A percentile compares a stretch with the other conserved stretches of the same genome.
phyloP scores from a whole-genome alignment of 2,329 filamentous ascomycete species.

The Dactylonectria estremocensis region DNA sequence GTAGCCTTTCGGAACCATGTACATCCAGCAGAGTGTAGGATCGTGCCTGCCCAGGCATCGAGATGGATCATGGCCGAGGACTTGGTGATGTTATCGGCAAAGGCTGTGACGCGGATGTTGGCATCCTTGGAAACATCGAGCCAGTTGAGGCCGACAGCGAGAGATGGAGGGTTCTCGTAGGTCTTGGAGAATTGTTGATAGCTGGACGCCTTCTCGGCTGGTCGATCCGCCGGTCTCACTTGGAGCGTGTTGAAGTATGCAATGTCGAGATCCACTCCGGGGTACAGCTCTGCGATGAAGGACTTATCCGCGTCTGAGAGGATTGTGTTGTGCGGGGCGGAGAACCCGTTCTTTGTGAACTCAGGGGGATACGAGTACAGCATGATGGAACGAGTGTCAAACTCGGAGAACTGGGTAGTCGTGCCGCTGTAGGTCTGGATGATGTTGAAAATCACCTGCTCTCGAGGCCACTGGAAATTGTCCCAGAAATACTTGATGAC shows the following conservation, averaged over 20 bases:
- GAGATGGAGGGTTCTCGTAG: slow-evolving; percentile 1
- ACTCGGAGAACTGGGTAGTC: no score
- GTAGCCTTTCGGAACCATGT: slow-evolving; percentile 25
- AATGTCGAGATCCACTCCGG: slow-evolving; percentile 20
- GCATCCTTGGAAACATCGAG: slow-evolving; percentile 22
- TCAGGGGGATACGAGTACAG: no score
- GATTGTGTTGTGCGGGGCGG: neutral
- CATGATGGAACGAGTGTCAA: no score
- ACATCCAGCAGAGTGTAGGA: slow-evolving; percentile 20
- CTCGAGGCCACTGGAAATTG: no score
- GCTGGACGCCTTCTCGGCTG: slow-evolving; percentile 7
- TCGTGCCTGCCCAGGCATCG: slow-evolving; percentile 32
- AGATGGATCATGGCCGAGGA: slow-evolving; percentile 19
- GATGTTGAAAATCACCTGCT: slow-evolving; percentile 20
- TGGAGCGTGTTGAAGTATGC: slow-evolving; percentile 37
- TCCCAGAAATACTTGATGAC: neutral
- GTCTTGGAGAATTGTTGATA: slow-evolving; percentile 15
- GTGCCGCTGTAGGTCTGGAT: no score
- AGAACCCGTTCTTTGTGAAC: no score
- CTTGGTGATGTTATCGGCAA: slow-evolving; percentile 8
- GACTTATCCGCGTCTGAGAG: slow-evolving; percentile 39
- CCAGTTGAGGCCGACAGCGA: slow-evolving; percentile 25
- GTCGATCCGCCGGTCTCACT: slow-evolving; percentile 24
- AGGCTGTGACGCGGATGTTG: slow-evolving; percentile 34
- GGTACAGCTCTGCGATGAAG: slow-evolving; percentile 38